These are phyloP conservation scores for Ceratocystis variospora DNA, from an alignment of 2,329 filamentous ascomycete species.

Conservation along the genomic window DNA sequence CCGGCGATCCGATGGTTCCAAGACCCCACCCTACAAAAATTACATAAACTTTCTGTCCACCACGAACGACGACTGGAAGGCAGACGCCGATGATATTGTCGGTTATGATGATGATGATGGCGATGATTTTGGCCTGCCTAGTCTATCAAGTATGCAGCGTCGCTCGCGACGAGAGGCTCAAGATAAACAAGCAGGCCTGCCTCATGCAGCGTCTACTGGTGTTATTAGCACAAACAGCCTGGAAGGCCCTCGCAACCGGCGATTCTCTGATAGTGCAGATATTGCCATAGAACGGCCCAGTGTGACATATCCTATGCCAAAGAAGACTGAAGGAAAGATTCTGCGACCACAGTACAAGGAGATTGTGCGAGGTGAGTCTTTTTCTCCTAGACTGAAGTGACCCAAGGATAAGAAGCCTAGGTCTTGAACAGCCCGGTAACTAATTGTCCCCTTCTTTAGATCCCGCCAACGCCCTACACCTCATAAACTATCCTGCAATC, in stretches of 20 bases:
- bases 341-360: constrained; percentile 95
- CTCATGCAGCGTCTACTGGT: constrained; percentile 1
- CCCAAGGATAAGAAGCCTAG: too few species aligned
- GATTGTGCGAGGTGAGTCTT: constrained; percentile 54
- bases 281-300: constrained; percentile 82
- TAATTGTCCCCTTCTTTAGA: constrained; percentile 29
- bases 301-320: constrained; percentile 71
- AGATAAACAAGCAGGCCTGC: constrained; percentile 2
- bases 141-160: constrained; percentile 78
- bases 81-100: constrained; percentile 62
- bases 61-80: constrained; percentile 70
- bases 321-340: constrained; percentile 88
- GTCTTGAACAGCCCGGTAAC: too few species aligned
- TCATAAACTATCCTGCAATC: constrained; percentile 74
- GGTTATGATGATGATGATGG: constrained; percentile 73
- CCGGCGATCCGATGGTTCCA: constrained; percentile 37
- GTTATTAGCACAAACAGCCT: constrained; percentile 20
- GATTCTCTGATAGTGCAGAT: constrained; percentile 75
- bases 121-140: constrained; percentile 90
- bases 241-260: constrained; percentile 33
- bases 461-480: constrained; percentile 85
- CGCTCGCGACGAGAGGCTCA: constrained; percentile 40
- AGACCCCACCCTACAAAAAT: constrained; percentile 54
- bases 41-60: constrained; percentile 74
- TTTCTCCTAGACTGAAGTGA: neutral